Evolutionary conservation across 257 asterid genomes (phyloP).

Genomic region (Orobanche coerulescens): DNA sequence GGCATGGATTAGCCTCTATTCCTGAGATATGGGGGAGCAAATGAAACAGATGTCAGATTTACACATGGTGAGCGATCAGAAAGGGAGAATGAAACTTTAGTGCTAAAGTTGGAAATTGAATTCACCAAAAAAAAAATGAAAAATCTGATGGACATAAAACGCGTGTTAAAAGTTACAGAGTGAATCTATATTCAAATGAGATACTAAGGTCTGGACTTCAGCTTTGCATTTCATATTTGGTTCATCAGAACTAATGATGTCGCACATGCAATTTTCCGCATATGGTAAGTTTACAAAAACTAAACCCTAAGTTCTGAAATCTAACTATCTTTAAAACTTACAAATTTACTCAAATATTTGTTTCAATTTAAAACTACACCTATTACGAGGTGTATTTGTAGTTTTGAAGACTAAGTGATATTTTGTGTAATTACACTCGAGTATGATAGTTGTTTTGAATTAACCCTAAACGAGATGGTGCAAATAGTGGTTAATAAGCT

Average conservation of each 20-base stretch:
- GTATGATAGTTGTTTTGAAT: too few relatives aligned
- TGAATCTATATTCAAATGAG: not conserved
- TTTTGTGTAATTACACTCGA: too few relatives aligned
- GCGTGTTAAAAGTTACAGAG: not conserved
- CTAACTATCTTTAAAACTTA: too few relatives aligned
- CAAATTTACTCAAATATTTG: too few relatives aligned
- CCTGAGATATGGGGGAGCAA: slow-evolving; percentile 27
- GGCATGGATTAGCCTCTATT: slow-evolving; percentile 27
- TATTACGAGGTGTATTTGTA: too few relatives aligned
- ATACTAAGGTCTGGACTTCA: not conserved
- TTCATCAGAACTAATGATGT: not conserved
- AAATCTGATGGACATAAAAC: not conserved
- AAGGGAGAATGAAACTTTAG: not conserved
- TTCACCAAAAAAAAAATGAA: not conserved
- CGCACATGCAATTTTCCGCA: not conserved
- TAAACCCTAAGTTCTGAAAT: too few relatives aligned
- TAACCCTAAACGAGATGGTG: too few relatives aligned
- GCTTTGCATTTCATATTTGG: not conserved
- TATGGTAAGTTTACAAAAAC: not conserved
- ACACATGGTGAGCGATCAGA: not conserved
- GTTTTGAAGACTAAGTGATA: too few relatives aligned
- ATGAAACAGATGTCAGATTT: not conserved
- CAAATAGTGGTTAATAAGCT: too few relatives aligned
- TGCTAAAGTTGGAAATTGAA: not conserved
- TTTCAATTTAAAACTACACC: too few relatives aligned